These are phyloP conservation scores for Puccinia triticina DNA, from an alignment of 1,284 basidiomycete genomes.

Conservation along the genomic window DNA sequence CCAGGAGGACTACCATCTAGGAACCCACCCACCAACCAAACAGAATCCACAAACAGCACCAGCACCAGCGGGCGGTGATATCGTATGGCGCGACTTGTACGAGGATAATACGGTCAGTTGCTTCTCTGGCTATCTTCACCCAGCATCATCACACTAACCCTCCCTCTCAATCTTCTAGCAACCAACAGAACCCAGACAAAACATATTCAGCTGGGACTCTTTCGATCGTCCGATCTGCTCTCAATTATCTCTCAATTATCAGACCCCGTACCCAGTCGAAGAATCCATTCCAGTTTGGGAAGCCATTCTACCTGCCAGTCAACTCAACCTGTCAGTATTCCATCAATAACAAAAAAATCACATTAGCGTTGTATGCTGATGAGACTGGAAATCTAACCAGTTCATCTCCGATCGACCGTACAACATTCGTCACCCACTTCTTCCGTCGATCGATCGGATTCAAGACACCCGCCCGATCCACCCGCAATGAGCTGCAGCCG, in stretches of 20 bases:
- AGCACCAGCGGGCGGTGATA: background rate
- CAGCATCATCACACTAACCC: background rate
- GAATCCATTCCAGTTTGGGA: conserved; percentile 32
- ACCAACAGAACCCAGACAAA: background rate
- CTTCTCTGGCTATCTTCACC: background rate
- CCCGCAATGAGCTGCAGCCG: background rate
- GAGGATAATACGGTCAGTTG: background rate
- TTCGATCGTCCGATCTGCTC: conserved; percentile 34
- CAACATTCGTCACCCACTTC: conserved; percentile 21
- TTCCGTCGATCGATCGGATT: conserved; percentile 35
- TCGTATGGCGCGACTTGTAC: background rate
- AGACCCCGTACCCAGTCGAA: conserved; percentile 40
- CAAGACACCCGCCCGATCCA: background rate
- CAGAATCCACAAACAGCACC: background rate
- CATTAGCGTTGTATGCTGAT: background rate
- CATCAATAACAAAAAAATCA: background rate
- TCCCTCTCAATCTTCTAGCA: background rate
- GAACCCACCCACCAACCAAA: background rate
- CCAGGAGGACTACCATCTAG: background rate
- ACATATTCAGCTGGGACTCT: conserved; percentile 42
- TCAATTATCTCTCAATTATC: conserved; percentile 20
- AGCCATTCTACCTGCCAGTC: background rate
- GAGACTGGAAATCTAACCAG: background rate
- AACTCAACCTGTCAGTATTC: conserved; percentile 3
- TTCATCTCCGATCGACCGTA: conserved; percentile 19